Evolutionary conservation across 1,284 basidiomycete genomes (phyloP).

Genomic region (Boletus mariae): DNA sequence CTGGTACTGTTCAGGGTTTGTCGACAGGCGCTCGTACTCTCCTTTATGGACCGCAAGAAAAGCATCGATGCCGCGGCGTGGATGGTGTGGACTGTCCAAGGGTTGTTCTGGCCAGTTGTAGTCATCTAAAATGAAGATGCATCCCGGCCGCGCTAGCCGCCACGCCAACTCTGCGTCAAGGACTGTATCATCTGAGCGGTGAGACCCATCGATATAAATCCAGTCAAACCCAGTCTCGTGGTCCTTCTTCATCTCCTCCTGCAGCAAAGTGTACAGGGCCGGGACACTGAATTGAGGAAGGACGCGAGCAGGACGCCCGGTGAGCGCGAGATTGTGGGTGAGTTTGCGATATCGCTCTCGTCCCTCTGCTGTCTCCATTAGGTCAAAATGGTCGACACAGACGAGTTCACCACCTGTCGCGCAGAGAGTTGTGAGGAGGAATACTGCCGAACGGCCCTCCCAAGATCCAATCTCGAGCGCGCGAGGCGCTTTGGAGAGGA

Average conservation of each 20-base stretch:
- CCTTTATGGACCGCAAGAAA: constrained; percentile 49
- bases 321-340: constrained; percentile 45
- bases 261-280: constrained; percentile 44
- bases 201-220: constrained; percentile 58
- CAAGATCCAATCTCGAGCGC: constrained; percentile 60
- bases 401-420: constrained; percentile 42
- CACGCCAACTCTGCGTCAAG: constrained; percentile 58
- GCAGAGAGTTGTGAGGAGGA: constrained; percentile 48
- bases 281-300: constrained; percentile 53
- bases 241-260: constrained; percentile 40
- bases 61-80: constrained; percentile 52
- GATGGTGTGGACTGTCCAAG: constrained; percentile 48
- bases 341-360: constrained; percentile 43
- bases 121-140: constrained; percentile 56
- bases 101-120: constrained; percentile 52
- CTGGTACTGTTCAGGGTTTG: constrained; percentile 42
- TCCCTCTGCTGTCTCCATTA: constrained; percentile 48
- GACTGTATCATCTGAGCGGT: constrained; percentile 56
- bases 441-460: constrained; percentile 60
- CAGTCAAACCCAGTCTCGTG: constrained; percentile 49
- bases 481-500: constrained; percentile 39
- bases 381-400: constrained; percentile 59
- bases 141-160: constrained; percentile 49
- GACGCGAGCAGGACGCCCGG: constrained; percentile 43
- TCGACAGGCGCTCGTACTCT: constrained; percentile 44